A percentile compares a stretch with the other conserved stretches of the same genome.
Conservation (phyloP, 441 rosid genomes). For the Macaranga tanarius region DNA sequence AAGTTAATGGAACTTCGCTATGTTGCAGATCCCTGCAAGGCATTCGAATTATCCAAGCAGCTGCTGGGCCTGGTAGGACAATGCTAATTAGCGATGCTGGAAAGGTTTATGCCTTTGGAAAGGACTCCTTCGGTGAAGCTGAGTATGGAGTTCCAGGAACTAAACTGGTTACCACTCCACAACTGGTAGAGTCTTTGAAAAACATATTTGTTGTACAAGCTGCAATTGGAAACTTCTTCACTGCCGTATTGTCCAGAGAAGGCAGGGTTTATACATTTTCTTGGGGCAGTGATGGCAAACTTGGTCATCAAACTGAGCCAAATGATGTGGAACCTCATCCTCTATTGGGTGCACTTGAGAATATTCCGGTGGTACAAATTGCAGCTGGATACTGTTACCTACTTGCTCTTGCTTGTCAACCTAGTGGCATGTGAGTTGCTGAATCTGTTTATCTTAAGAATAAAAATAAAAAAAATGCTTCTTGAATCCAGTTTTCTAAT, state of each 20-base stretch:
- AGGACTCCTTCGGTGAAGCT: constrained; percentile 74
- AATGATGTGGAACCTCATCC: constrained; percentile 78
- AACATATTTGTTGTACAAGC: constrained; percentile 91
- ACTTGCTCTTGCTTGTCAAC: constrained; percentile 95
- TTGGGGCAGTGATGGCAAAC: constrained; percentile 76
- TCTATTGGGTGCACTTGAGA: constrained; percentile 79
- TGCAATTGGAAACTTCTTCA: constrained; percentile 89
- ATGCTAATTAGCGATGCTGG: constrained; percentile 94
- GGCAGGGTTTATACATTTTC: constrained; percentile 96
- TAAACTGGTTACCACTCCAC: constrained; percentile 59
- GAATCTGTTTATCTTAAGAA: constrained; percentile 13
- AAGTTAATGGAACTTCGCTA: constrained; percentile 46
- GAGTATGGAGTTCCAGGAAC: constrained; percentile 61
- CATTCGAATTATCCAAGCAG: constrained; percentile 89
- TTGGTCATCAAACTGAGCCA: constrained; percentile 83
- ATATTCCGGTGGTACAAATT: constrained; percentile 84
- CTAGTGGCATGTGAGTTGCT: constrained; percentile 87
- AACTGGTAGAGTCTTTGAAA: constrained; percentile 70
- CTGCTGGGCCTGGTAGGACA: constrained; percentile 91
- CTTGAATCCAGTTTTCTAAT: not conserved
- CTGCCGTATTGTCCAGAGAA: constrained; percentile 89
- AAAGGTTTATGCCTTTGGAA: constrained; percentile 78
- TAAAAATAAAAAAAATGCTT: not conserved
- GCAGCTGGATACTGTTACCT: constrained; percentile 98
- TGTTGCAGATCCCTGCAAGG: constrained; percentile 94